Conservation (phyloP, 345 rosid species). For the Eucalyptus regnans region DNA sequence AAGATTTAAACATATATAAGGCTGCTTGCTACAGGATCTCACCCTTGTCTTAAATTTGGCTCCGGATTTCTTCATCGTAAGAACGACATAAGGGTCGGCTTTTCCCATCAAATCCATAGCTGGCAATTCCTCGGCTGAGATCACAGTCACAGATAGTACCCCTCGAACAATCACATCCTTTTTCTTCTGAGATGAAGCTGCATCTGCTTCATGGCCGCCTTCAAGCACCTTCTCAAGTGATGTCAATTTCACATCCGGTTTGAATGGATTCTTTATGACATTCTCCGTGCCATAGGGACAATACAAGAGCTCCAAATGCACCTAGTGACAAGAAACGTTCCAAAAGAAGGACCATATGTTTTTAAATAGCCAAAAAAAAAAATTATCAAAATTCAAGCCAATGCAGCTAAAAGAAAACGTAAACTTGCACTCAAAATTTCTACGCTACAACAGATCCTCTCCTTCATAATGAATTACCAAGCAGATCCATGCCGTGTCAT, state of each 20-base stretch:
- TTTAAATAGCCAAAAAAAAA: background rate
- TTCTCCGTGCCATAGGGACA: constrained; percentile 55
- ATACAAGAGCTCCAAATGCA: constrained; percentile 75
- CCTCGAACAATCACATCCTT: constrained; percentile 70
- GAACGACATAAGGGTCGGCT: constrained; percentile 73
- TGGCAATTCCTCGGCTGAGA: constrained; percentile 70
- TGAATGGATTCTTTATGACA: constrained; percentile 39
- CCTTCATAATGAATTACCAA: background rate
- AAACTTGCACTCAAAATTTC: background rate
- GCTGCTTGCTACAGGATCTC: background rate
- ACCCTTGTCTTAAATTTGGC: constrained; percentile 67
- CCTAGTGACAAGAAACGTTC: constrained; percentile 24
- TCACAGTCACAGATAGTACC: constrained; percentile 63
- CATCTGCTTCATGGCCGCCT: constrained; percentile 17
- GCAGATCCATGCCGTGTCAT: background rate
- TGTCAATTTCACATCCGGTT: constrained; percentile 43
- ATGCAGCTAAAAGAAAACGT: background rate
- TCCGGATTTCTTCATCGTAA: constrained; percentile 66
- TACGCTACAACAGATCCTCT: background rate
- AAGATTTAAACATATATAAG: background rate
- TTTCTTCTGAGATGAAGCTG: constrained; percentile 16
- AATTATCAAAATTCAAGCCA: background rate
- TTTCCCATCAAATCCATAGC: constrained; percentile 65
- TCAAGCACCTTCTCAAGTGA: constrained; percentile 67
- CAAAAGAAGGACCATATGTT: background rate